These are phyloP conservation scores for Colletotrichum simmondsii DNA, from an alignment of 2,329 filamentous ascomycete genomes.

Conservation along the genomic window DNA sequence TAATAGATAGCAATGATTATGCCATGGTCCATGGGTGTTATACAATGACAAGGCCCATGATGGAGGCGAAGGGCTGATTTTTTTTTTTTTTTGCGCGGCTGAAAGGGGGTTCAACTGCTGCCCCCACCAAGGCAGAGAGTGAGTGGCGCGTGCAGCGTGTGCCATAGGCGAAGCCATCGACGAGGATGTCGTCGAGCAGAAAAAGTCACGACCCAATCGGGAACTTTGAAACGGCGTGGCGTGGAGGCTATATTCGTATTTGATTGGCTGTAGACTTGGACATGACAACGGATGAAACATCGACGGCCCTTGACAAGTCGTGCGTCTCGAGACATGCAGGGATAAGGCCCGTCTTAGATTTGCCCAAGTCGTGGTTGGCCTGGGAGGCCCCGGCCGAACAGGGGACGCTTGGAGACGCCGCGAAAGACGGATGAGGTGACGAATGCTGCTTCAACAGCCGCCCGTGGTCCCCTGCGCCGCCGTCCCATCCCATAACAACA, in stretches of 20 bases:
- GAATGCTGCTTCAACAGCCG: constrained; percentile 13
- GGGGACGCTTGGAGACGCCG: background rate
- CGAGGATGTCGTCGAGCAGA: background rate
- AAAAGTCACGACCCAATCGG: constrained; percentile 19
- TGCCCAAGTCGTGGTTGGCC: background rate
- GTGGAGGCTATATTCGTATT: background rate
- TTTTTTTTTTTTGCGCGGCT: background rate
- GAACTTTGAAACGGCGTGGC: constrained; percentile 25
- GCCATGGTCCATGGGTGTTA: background rate
- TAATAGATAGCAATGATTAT: constrained; percentile 21
- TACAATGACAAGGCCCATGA: background rate
- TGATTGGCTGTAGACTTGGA: constrained; percentile 10
- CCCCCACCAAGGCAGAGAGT: background rate
- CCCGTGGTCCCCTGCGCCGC: background rate
- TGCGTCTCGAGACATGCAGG: constrained; percentile 25
- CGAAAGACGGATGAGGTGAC: constrained; percentile 4
- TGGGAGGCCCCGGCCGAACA: background rate
- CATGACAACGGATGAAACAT: constrained; percentile 31
- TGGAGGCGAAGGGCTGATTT: background rate
- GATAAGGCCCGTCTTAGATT: background rate
- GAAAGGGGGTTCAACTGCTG: constrained; percentile 3
- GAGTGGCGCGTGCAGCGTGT: background rate
- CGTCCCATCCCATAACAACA: constrained; percentile 15
- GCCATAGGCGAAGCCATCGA: background rate
- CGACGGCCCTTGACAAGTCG: constrained; percentile 26